Evolutionary conservation across 495 filamentous ascomycete genomes (phyloP).

Genomic region (Talaromyces adpressus): DNA sequence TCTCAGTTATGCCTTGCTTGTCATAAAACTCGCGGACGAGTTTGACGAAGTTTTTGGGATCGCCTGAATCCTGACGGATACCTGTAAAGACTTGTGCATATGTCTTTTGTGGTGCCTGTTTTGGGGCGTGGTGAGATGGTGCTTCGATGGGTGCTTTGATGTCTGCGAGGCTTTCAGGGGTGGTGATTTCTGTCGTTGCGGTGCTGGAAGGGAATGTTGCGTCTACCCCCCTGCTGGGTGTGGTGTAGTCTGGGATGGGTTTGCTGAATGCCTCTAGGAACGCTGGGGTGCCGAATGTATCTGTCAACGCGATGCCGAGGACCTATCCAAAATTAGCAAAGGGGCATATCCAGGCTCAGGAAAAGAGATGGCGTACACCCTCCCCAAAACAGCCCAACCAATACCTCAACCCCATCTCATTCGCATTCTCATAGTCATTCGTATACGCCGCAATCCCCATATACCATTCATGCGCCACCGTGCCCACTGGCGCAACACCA

Average conservation of each 20-base stretch:
- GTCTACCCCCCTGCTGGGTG: slow-evolving; percentile 24
- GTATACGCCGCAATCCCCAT: slow-evolving; percentile 95
- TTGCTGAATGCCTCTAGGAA: slow-evolving; percentile 81
- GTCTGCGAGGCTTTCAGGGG: slow-evolving; percentile 20
- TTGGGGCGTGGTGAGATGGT: slow-evolving; percentile 13
- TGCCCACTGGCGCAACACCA: slow-evolving; percentile 74
- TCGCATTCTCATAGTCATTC: slow-evolving; percentile 74
- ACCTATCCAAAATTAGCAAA: slow-evolving; percentile 32
- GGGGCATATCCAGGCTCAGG: not conserved
- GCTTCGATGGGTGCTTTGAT: slow-evolving; percentile 22
- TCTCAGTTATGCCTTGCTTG: slow-evolving; percentile 61
- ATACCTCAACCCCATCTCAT: slow-evolving; percentile 71
- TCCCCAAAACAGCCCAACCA: slow-evolving; percentile 92
- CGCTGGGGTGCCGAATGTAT: slow-evolving; percentile 90
- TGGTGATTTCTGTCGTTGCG: slow-evolving; percentile 18
- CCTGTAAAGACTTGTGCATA: slow-evolving; percentile 86
- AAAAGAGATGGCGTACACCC: slow-evolving; percentile 44
- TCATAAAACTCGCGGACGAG: slow-evolving; percentile 85
- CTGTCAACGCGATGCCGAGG: slow-evolving; percentile 88
- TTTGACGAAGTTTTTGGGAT: slow-evolving; percentile 75
- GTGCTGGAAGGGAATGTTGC: slow-evolving; percentile 24
- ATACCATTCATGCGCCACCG: slow-evolving; percentile 98
- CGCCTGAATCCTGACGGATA: slow-evolving; percentile 90
- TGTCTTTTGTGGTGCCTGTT: slow-evolving; percentile 27
- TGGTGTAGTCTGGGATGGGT: slow-evolving; percentile 39